These are phyloP conservation scores for Exserohilum rostratum DNA, from an alignment of 2,329 filamentous ascomycete genomes.

Conservation along the genomic window DNA sequence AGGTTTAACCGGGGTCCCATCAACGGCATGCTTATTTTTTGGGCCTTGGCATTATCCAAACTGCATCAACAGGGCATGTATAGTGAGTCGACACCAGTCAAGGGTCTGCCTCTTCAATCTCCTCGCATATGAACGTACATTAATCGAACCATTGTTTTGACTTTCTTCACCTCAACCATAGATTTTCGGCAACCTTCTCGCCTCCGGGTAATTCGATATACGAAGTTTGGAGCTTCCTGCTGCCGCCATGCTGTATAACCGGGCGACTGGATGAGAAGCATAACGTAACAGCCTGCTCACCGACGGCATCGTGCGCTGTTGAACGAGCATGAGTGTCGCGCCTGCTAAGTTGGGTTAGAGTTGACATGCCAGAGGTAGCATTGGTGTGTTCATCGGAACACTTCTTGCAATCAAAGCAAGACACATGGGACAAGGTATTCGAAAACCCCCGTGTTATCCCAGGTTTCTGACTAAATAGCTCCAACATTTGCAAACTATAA, in stretches of 20 bases:
- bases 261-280: neutral
- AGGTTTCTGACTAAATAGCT: too few relatives aligned
- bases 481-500: too few relatives aligned
- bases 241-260: neutral
- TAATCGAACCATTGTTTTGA: constrained; percentile 20
- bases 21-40: constrained; percentile 18
- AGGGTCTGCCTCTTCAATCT: constrained; percentile 16
- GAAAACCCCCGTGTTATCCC: too few relatives aligned
- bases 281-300: constrained; percentile 7
- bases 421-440: too few relatives aligned
- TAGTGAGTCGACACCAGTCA: constrained; percentile 14
- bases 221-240: constrained; percentile 7
- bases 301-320: neutral
- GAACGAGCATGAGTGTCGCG: neutral
- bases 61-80: constrained; percentile 12
- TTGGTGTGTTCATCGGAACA: too few relatives aligned
- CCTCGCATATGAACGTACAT: constrained; percentile 29
- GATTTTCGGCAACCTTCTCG: constrained; percentile 5
- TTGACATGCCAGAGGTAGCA: neutral
- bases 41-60: constrained; percentile 13
- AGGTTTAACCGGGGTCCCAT: constrained; percentile 22
- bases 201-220: constrained; percentile 24
- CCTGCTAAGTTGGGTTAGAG: neutral
- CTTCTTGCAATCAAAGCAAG: neutral
- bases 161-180: constrained; percentile 14